Evolutionary conservation across 1,284 basidiomycete species (phyloP).

Genomic region (Malassezia vespertilionis): DNA sequence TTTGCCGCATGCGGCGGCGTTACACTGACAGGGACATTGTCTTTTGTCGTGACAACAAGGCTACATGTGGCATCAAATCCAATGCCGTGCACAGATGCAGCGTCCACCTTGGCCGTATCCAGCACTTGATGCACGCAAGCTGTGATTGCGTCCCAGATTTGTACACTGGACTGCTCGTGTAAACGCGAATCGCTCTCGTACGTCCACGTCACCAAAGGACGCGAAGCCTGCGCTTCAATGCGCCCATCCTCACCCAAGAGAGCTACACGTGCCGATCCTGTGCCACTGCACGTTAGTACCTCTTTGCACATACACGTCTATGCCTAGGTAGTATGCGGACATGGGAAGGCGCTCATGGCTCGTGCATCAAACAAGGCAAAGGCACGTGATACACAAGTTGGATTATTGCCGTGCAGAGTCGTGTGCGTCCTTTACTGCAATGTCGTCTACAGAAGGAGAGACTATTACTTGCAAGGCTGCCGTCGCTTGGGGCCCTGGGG

Average conservation of each 20-base stretch:
- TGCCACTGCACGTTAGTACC: conserved; percentile 54
- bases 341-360: not conserved
- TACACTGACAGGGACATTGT: conserved; percentile 66
- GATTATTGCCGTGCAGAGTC: no score
- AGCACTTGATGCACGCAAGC: conserved; percentile 63
- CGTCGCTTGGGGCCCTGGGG: conserved; percentile 87
- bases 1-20: conserved; percentile 59
- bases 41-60: conserved; percentile 65
- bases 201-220: conserved; percentile 72
- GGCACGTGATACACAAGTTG: not conserved
- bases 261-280: conserved; percentile 80
- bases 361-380: not conserved
- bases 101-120: conserved; percentile 55
- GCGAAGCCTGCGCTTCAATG: conserved; percentile 65
- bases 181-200: conserved; percentile 74
- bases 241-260: conserved; percentile 67
- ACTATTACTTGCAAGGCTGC: conserved; percentile 56
- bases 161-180: conserved; percentile 70
- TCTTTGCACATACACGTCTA: conserved; percentile 52
- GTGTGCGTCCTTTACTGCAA: no score
- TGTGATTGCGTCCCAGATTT: conserved; percentile 69
- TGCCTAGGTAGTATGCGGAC: conserved; percentile 52
- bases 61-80: conserved; percentile 97
- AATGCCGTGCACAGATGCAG: conserved; percentile 66
- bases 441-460: conserved; percentile 24